Conservation (phyloP, 202 grass and related monocot species). For the Miscanthus sacchariflorus region DNA sequence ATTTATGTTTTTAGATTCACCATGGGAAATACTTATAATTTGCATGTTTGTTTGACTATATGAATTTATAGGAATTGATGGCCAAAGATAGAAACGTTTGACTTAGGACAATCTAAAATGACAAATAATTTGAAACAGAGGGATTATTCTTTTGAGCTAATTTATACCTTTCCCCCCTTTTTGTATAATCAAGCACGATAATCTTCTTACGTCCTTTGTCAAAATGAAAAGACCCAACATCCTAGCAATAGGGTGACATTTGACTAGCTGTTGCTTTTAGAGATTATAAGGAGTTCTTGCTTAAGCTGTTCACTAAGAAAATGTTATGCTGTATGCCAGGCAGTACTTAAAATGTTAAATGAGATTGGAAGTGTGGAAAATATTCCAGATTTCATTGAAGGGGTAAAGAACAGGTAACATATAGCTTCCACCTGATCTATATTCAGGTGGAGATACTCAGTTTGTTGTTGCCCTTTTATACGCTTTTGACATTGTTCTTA, state of each 20-base stretch:
- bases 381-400: conserved; percentile 94
- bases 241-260: background rate
- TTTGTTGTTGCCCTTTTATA: conserved; percentile 8
- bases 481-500: conserved; percentile 37
- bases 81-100: background rate
- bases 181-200: background rate
- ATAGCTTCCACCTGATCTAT: background rate
- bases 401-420: conserved; percentile 92
- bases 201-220: background rate
- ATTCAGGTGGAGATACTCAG: background rate
- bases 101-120: background rate
- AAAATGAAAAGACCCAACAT: background rate
- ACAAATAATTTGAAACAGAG: background rate
- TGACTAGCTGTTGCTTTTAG: background rate
- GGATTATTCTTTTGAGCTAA: background rate
- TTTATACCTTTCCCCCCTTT: background rate
- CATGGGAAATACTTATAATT: background rate
- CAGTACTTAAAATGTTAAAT: conserved; percentile 97
- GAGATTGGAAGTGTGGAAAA: conserved; percentile 93
- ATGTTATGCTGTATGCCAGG: conserved; percentile 61
- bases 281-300: background rate
- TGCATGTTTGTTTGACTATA: background rate
- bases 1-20: background rate
- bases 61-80: background rate
- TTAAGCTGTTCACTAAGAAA: conserved; percentile 16